Base-by-base conservation (phyloP, 2,329 filamentous ascomycete genomes). In the Botrytis deweyae region DNA sequence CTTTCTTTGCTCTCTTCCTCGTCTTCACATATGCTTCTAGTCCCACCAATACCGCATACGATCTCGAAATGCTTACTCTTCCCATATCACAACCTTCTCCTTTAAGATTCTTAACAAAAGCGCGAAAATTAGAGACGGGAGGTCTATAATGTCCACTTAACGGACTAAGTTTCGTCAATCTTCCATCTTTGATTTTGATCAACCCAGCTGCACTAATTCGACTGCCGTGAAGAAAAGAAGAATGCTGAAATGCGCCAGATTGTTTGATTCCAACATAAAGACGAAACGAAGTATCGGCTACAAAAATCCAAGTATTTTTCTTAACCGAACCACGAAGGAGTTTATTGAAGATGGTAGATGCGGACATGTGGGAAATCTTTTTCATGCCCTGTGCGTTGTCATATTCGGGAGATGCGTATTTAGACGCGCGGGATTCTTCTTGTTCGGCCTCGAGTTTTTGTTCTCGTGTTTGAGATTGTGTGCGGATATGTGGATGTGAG, bases 241-340 rank as follows among this genome's bases (percentile, higher is more conserved):
- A 95, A 82, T 97, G 95, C 79, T 97, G 95, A 79, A 98, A 98
- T 7, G 92, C 90, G 18, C 95, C 95, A 6, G 90, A 92, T 81
- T 93, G 90, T 80, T 98, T 97, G 84, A 97, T 96, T 66, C 94
- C 94, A 49, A 97, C 90, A 81, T 97, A 97, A 0, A 97, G 85
- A 0, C 93, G 89, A 81, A 95, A 96, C 1, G 89, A 91, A 1
- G 93, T 95, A 82, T 97, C 94, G 38, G 92, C 92, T 12, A 95
- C 94, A 79, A 97, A 98, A 76, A 97, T 97, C 95, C 95, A 97
- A 7, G 93, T 96, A 79, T 95, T 95, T 76, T 94, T 94, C 82
- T 91, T 92, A 58, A 94, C 92, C 0, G 92, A 91, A 76, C 93
- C 92, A 75, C 93, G 89, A 25, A 96, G 86, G 9, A 97, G 85